Evolutionary conservation across 768 basidiomycete genomes (phyloP).

Genomic region (Guyanaporus albipodus): DNA sequence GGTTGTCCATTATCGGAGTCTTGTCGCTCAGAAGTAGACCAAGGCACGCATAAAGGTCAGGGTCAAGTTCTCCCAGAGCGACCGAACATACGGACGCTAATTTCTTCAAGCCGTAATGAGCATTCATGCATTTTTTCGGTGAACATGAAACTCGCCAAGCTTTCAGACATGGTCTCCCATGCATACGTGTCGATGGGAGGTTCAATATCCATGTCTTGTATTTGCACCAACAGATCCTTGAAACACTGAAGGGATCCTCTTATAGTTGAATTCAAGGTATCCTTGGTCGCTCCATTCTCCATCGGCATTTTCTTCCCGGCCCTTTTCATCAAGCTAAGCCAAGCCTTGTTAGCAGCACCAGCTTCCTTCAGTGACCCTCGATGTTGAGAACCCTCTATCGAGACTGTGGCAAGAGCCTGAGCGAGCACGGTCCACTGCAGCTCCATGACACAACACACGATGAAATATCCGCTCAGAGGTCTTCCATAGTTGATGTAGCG

Average conservation of each 20-base stretch:
- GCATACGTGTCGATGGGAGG: slow-evolving; percentile 83
- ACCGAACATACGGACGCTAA: slow-evolving; percentile 78
- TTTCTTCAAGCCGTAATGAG: slow-evolving; percentile 51
- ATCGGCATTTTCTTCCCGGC: slow-evolving; percentile 38
- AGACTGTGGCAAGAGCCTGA: slow-evolving; percentile 52
- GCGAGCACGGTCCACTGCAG: slow-evolving; percentile 82
- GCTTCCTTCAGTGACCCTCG: slow-evolving; percentile 52
- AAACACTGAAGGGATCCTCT: slow-evolving; percentile 71
- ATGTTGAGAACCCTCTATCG: slow-evolving; percentile 21
- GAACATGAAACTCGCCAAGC: slow-evolving; percentile 51
- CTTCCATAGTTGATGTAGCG: slow-evolving; percentile 73
- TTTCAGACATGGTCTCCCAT: slow-evolving; percentile 91
- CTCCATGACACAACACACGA: slow-evolving; percentile 86
- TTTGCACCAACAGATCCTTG: slow-evolving; percentile 69
- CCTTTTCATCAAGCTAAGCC: slow-evolving; percentile 62
- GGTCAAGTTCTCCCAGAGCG: slow-evolving; percentile 63
- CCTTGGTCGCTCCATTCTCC: slow-evolving; percentile 35
- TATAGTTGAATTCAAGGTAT: slow-evolving; percentile 45
- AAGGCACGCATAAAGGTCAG: slow-evolving; percentile 63
- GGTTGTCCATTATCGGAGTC: slow-evolving; percentile 75
- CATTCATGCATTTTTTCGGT: neutral
- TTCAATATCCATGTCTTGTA: slow-evolving; percentile 78
- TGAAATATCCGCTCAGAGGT: slow-evolving; percentile 82
- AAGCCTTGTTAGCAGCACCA: slow-evolving; percentile 80
- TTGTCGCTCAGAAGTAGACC: slow-evolving; percentile 74